Evolutionary conservation across 768 basidiomycete species (phyloP), one percentile per base, ranked within the genome.

Genomic region (Lactarius quietus): DNA sequence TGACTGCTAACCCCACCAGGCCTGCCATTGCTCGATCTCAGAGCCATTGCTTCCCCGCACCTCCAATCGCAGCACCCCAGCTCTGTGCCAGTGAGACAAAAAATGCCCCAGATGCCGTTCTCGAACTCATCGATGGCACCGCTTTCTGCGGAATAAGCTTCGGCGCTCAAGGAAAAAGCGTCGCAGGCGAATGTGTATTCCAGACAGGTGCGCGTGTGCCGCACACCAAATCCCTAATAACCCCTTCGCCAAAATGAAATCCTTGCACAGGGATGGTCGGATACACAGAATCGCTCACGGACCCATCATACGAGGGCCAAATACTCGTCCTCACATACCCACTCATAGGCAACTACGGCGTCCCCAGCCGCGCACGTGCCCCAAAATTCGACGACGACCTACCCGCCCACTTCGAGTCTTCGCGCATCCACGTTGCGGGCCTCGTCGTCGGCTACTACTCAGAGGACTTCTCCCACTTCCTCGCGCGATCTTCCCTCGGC

Each of bases 171-270:
- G 85, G 83, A 54, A 95, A 93, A 78, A 95, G 92, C 73, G 83
- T 96, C 36, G 84, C 96, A 20, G 97, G 97, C 71, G 97, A 99
- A 84, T 98, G 97, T 76, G 97, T 99, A 73, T 99, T 99, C 80
- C 96, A 98, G 81, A 99, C 97, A 45, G 97, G 97, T 95, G 73
- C 75, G 89, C 70, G 28, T 45, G 28, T 17, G 6, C n/a, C n/a
- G n/a, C n/a, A 57, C 59, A 28, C 63, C 59, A 59, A 26, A 54
- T 54, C 55, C 59, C 14, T 29, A 56, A 38, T 57, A 35, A n/a
- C n/a, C 41, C n/a, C 63, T 64, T 43, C 65, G 59, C 23, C 26
- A 31, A 61, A 64, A 63, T 60, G 59, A 67, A 60, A 66, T 61
- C 4, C 28, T 53, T 68, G 60, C 73, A 58, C 51, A 99, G 97